A percentile compares a stretch with the other conserved stretches of the same genome.
These are phyloP conservation scores for Sporodiniella umbellata DNA, from an alignment of 371 early-diverging fungal species.

Conservation along the genomic window DNA sequence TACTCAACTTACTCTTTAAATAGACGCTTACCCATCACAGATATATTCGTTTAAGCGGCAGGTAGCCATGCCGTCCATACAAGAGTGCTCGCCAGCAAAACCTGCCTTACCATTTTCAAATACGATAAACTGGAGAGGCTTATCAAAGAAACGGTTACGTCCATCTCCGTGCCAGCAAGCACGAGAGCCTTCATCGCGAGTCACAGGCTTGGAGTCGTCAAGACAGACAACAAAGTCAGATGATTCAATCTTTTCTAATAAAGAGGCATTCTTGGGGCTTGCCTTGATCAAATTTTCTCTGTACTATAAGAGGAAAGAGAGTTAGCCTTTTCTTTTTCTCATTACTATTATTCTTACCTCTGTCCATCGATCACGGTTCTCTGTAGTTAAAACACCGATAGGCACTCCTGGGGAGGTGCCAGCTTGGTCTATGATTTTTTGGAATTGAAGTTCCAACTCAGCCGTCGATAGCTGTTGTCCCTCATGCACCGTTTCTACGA, in stretches of 20 bases:
- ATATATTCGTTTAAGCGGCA: slow-evolving; percentile 74
- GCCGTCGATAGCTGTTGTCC: slow-evolving; percentile 79
- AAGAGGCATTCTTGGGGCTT: slow-evolving; percentile 61
- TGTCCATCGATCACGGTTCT: slow-evolving; percentile 92
- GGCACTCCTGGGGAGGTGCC: slow-evolving; percentile 69
- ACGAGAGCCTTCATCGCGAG: slow-evolving; percentile 76
- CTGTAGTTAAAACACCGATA: slow-evolving; percentile 89
- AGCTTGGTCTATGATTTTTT: slow-evolving; percentile 73
- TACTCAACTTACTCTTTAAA: not conserved
- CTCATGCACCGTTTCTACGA: slow-evolving; percentile 68
- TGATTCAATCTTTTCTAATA: slow-evolving; percentile 80
- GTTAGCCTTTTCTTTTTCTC: no score
- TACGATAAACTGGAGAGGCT: slow-evolving; percentile 89
- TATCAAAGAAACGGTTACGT: slow-evolving; percentile 93
- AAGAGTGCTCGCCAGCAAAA: slow-evolving; percentile 94
- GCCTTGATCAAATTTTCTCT: slow-evolving; percentile 67
- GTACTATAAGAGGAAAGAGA: no score
- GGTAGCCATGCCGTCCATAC: slow-evolving; percentile 95
- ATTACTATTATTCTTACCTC: slow-evolving; percentile 70
- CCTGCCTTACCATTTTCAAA: slow-evolving; percentile 96
- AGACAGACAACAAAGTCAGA: slow-evolving; percentile 85
- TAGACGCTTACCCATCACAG: slow-evolving; percentile 36
- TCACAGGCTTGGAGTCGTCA: slow-evolving; percentile 80
- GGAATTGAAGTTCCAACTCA: slow-evolving; percentile 78
- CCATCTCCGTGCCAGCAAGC: slow-evolving; percentile 94